These are phyloP conservation scores for Rhizoctonia solani DNA, from an alignment of 1,284 basidiomycete species.

Conservation along the genomic window DNA sequence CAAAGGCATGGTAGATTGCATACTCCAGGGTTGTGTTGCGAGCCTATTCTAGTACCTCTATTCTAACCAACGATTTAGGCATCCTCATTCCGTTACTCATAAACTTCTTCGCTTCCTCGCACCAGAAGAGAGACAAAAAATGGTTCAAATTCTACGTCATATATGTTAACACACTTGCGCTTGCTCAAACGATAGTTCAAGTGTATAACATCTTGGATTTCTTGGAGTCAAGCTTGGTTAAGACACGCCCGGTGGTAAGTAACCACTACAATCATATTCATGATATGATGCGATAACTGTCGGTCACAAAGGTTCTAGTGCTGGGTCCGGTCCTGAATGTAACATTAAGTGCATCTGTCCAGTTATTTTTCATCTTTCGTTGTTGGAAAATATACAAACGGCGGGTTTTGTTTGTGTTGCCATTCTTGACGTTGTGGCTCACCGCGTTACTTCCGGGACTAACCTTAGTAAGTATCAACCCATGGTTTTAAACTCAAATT, in stretches of 20 bases:
- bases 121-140: not conserved
- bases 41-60: not conserved
- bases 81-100: slow-evolving; percentile 6
- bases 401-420: not conserved
- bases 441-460: not conserved
- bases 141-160: slow-evolving; percentile 23
- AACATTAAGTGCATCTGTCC: slow-evolving; percentile 2
- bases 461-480: not conserved
- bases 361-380: slow-evolving; percentile 26
- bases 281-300: not conserved
- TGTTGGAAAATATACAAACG: slow-evolving; percentile 27
- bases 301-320: not conserved
- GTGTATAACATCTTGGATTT: not conserved
- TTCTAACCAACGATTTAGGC: not conserved
- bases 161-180: not conserved
- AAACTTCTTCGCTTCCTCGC: slow-evolving; percentile 2
- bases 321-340: not conserved
- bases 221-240: not conserved
- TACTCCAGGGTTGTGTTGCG: slow-evolving; percentile 5
- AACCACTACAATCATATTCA: not conserved
- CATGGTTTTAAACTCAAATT: not conserved
- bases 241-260: not conserved
- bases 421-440: slow-evolving; percentile 1
- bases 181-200: slow-evolving; percentile 1
- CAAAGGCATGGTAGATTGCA: slow-evolving; percentile 1